Evolutionary conservation across 768 basidiomycete species (phyloP), one percentile per base, ranked within the genome.

Genomic region (Boletales sp.): DNA sequence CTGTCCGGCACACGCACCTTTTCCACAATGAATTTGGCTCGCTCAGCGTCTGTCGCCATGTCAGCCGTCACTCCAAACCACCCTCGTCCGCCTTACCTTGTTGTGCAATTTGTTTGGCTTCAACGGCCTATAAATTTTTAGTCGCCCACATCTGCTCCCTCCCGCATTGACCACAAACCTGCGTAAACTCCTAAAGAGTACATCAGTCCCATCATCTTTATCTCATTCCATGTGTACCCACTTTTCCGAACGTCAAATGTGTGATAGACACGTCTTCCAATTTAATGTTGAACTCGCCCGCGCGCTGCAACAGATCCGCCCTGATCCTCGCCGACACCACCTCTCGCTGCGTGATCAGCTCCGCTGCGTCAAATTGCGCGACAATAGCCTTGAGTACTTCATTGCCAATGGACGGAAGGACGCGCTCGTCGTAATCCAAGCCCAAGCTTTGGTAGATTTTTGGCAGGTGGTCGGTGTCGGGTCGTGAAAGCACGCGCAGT

Each of bases 31-130:
- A 97, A 99, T 71, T 97, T 98, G 50, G 97, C 97, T 31, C 97
- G 84, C 73, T 99, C 97, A 55, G 97, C 97, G 72, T 98, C 95
- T 94, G 58, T 27, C 35, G 12, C 14, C 34, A 6, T 11, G 54
- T 67, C 41, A 66, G 63, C 41, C 14, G 42, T 47, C 43, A 43
- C 19, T 18, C 35, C 3, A 6, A 2, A 19, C n/a, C 29, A 36
- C 29, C 18, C 43, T 43, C 27, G 18, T 24, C 38, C n/a, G 5
- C 55, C 73, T 42, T 59, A 91, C 90, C 90, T 80, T 99, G 97
- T 69, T 99, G 97, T 10, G 97, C 97, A 67, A 99, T 97, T 70
- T 98, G 97, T 70, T 99, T 99, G 36, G 95, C 95, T 72, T 99
- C 97, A 9, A 99, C 97, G n/a, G 97, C 97, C 84, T 78, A 41